A percentile compares a stretch with the other conserved stretches of the same genome.
These are phyloP conservation scores for Euphrasia arctica DNA, from an alignment of 305 asterid genomes.

Conservation along the genomic window DNA sequence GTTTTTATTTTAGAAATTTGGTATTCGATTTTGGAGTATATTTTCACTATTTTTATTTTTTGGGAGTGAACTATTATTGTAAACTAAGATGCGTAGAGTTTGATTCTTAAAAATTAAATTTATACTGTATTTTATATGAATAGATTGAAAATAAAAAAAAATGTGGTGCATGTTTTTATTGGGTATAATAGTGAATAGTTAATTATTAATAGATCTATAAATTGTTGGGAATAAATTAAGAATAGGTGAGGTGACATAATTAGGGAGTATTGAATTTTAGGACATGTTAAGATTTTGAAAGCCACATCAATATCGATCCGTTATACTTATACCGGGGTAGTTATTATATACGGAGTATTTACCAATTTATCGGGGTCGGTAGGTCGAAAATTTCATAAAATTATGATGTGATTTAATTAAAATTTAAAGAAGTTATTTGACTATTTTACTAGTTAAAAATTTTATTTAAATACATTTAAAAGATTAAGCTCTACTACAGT, in stretches of 20 bases:
- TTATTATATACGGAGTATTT: constrained; percentile 14
- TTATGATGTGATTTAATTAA: no score
- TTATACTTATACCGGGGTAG: constrained; percentile 17
- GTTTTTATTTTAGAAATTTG: no score
- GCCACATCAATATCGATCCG: constrained; percentile 36
- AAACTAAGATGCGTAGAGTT: no score
- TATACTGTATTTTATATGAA: background rate
- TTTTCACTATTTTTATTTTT: no score
- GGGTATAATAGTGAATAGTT: constrained; percentile 1
- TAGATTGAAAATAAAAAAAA: constrained; percentile 17
- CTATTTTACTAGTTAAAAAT: no score
- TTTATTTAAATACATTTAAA: no score
- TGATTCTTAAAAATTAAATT: no score
- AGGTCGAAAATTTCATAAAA: background rate
- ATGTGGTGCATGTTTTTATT: constrained; percentile 18
- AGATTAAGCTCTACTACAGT: no score
- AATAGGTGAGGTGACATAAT: constrained; percentile 30
- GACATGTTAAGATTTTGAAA: constrained; percentile 35
- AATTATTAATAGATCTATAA: constrained; percentile 15
- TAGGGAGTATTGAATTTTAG: constrained; percentile 21
- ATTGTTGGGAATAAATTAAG: constrained; percentile 29
- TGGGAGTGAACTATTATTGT: no score
- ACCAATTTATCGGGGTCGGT: constrained; percentile 14
- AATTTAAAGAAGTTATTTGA: background rate
- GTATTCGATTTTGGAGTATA: no score